Base-by-base conservation (phyloP, 2,329 filamentous ascomycete species). In the Escovopsis sp. region DNA sequence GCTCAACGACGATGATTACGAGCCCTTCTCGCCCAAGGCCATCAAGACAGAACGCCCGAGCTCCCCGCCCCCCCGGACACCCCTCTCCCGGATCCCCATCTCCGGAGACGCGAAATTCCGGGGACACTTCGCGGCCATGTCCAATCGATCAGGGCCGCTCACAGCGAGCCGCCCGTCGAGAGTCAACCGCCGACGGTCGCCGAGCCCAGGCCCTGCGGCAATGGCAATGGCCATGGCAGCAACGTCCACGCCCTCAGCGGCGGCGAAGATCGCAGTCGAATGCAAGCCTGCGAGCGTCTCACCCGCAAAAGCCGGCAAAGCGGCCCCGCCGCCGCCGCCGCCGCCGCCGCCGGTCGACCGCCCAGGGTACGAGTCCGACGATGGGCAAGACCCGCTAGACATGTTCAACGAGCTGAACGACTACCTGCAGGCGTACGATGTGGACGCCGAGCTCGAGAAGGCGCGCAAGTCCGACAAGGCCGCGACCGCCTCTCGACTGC, bases 61-160 rank as follows among this genome's bases (percentile, higher is more conserved):
- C 6, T 68, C 66, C 7, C 66, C 66, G 5, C 66, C 66, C 2
- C 65, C 65, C 6, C 45, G 53, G 8, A 48, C 45, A 9, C 43
- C 51, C 2, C 45, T 58, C 8, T 44, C 51, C 16, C 49, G 59
- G 7, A 44, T 63, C 5, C 11, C 53, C 3, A 49, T 47, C 2
- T 53, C 49, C 2, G 49, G 53, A 7, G 53, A 56, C 34, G 46
- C 54, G 23, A 58, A 53, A 34, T 71, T 68, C 34, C 52, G 48
- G 14, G 57, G 57, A n/a, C 66, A 70, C 43, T 71, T 71, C 41
- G 54, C 57, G 19, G 56, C 55, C 1, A 53, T 68, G 27, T 59
- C 55, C n/a, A 53, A 48, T 16, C 56, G 56, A 14, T 45, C 49
- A 35, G 51, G 66, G 3, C 63, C 61, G 4, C 59, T 66, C 61